Percentiles rank a stretch among this genome's conserved stretches.
Evolutionary conservation across 352 stramenopile species (phyloP).

Genomic region (Phytophthora sojae): DNA sequence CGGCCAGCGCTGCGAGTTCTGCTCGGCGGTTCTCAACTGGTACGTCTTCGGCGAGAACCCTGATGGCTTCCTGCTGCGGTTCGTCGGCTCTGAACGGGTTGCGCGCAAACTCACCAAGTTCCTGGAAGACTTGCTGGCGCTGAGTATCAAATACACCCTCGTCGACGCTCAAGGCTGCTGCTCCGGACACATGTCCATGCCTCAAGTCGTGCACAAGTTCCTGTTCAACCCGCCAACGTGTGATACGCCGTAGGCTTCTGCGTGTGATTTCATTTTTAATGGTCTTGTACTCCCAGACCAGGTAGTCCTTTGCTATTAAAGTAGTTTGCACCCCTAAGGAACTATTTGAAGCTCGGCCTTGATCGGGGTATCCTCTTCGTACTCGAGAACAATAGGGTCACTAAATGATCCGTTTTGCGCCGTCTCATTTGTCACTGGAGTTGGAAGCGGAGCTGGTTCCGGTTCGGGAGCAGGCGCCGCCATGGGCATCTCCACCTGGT

Average conservation of each 20-base stretch:
- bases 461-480: constrained; percentile 15
- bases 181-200: constrained; percentile 13
- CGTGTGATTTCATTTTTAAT: not conserved
- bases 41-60: constrained; percentile 23
- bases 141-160: constrained; percentile 6
- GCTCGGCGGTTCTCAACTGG: constrained; percentile 20
- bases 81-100: constrained; percentile 21
- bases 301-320: not conserved
- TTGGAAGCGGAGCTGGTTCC: not conserved
- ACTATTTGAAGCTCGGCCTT: constrained; percentile 15
- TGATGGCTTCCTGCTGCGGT: constrained; percentile 10
- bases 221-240: constrained; percentile 13
- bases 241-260: constrained; percentile 4
- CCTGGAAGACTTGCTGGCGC: constrained; percentile 20
- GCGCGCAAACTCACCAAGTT: constrained; percentile 27
- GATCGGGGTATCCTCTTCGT: constrained; percentile 38
- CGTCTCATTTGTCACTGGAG: not conserved
- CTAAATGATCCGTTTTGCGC: constrained; percentile 1
- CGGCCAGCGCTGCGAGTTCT: constrained; percentile 22
- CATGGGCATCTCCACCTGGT: constrained; percentile 47
- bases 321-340: constrained; percentile 6
- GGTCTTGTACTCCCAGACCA: not conserved
- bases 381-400: constrained; percentile 45
- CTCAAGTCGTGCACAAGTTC: constrained; percentile 28
- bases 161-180: constrained; percentile 16